Percentiles rank a stretch among this genome's conserved stretches.
Conservation (phyloP, 495 filamentous ascomycete genomes). For the Glutinoglossum americanum region DNA sequence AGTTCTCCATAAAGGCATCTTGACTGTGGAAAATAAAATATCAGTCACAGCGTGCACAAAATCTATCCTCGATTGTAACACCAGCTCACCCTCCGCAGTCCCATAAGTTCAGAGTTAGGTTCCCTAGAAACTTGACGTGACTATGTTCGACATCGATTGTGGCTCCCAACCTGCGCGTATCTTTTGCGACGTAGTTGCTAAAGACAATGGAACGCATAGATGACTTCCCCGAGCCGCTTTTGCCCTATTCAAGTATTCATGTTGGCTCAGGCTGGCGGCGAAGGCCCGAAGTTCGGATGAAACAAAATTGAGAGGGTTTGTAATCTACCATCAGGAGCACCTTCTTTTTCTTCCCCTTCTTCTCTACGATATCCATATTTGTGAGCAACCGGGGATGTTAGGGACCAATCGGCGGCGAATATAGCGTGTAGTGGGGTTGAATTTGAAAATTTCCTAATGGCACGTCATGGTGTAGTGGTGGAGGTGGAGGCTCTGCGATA, state of each 20-base stretch:
- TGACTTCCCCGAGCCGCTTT: conserved; percentile 96
- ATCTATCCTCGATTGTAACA: not conserved
- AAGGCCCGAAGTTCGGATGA: not conserved
- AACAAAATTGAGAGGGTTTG: not conserved
- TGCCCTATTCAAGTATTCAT: conserved; percentile 31
- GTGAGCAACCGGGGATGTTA: not conserved
- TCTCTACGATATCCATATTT: conserved; percentile 13
- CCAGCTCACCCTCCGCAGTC: conserved; percentile 68
- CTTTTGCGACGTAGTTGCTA: conserved; percentile 91
- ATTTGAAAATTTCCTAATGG: not conserved
- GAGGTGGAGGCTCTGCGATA: not conserved
- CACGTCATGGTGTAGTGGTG: not conserved
- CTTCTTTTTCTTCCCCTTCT: conserved; percentile 19
- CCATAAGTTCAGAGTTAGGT: conserved; percentile 92
- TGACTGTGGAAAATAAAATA: conserved; percentile 33
- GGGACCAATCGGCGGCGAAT: not conserved
- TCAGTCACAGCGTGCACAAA: conserved; percentile 5
- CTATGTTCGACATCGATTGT: conserved; percentile 97
- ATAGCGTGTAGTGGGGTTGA: not conserved
- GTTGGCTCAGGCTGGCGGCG: too few relatives aligned
- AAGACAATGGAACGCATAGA: conserved; percentile 98
- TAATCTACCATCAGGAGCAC: conserved; percentile 14
- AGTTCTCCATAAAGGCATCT: conserved; percentile 97
- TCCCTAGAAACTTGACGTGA: conserved; percentile 93
- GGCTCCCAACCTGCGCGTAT: conserved; percentile 83